Evolutionary conservation across 768 basidiomycete species (phyloP), one percentile per base, ranked within the genome.

Genomic region (Lentinula sp.): DNA sequence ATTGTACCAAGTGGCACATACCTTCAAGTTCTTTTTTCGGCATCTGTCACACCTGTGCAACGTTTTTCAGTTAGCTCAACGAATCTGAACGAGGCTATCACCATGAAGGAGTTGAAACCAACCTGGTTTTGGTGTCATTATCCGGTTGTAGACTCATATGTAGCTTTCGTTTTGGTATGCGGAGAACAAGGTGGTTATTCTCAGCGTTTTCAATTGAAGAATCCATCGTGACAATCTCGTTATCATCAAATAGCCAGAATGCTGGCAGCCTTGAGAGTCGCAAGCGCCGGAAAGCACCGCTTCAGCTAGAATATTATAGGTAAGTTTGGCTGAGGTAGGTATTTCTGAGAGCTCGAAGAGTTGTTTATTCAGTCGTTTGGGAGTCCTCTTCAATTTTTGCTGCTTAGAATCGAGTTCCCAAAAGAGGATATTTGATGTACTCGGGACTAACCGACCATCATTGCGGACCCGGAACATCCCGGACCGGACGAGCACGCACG

Each of bases 211-310:
- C 43, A 48, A 50, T 50, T 59, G 57, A 59, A 48, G 57, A 48
- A 39, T 45, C 39, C 56, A 57, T 57, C 56, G 45, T 46, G 57
- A 50, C 57, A 59, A 59, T 50, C 45, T 59, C 57, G 57, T 48
- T 59, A 50, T 56, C 53, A 55, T 40, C 55, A 56, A 56, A 40
- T 56, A 43, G 37, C 21, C 37, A 56, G 55, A 42, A 13, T 37
- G 55, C 39, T 56, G 55, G 55, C 55, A 43, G 55, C 39, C 23
- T 43, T 28, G 39, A 23, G 39, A 56, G 15, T 42, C 18, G 23
- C 55, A 11, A 56, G 28, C 21, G 55, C 40, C 15, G 28, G 39
- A 28, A 43, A 9, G 37, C 37, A 39, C 37, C 13, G 3, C 7
- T 48, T 21, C 18, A 48, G 46, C 46, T 48, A 21, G 46, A 23